Evolutionary conservation across 1,284 basidiomycete genomes (phyloP), one percentile per base, ranked within the genome.

Genomic region (Malassezia cuniculi): DNA sequence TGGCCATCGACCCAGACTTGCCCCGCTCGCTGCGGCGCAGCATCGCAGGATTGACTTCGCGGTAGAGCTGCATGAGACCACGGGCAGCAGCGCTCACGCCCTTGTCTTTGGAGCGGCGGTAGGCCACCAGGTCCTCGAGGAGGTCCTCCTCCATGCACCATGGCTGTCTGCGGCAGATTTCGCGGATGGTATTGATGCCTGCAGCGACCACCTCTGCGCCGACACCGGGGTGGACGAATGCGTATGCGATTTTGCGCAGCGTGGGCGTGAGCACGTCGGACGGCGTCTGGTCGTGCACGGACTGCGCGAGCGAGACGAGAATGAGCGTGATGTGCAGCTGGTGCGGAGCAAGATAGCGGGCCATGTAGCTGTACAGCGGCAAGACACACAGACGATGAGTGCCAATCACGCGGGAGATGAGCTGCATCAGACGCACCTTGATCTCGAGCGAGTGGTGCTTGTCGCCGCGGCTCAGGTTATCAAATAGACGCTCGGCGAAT

Each of bases 211-310:
- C 87, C 69, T 97, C 89, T 48, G 80, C 76, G 3, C 85, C 85
- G 4, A 97, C 93, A 47, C 93, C 93, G 0, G 90, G 90, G 69
- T 97, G 90, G 3, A 99, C 83, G 57, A 99, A 99, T 61, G 94
- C 86, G 57, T 84, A 79, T 0, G 89, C 85, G 38, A 99, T 71
- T 70, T 97, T 99, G 42, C 78, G 77, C 34, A 99, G 73, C 29
- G 90, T 81, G 3, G 93, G 90, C 2, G 78, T 80, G 10, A 99
- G 73, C 3, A 78, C 83, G 63, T 95, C 89, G 0, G 93, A 90
- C 2, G 89, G 90, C 0, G 89, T 94, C 39, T 93, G 76, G 33
- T 89, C 84, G 69, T 99, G 93, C 2, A 90, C 84, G 11, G 85
- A 89, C 68, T 95, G 86, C 12, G 90, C 90, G 43, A 99, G 78